These are phyloP conservation scores for Przewalskia tangutica DNA, from an alignment of 257 asterid genomes.

Conservation along the genomic window DNA sequence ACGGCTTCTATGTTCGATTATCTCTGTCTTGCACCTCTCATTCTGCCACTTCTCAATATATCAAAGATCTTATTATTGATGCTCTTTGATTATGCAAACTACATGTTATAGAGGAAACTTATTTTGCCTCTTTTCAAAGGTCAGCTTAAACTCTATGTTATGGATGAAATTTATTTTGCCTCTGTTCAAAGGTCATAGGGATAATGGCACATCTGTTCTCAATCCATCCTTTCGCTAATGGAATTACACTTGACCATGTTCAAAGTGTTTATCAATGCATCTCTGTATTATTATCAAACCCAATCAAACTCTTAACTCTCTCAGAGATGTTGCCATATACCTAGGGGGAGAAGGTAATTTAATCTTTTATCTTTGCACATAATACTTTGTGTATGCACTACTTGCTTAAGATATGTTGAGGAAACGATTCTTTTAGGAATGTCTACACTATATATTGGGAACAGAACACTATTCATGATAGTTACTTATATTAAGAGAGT, in stretches of 20 bases:
- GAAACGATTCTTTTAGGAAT: not conserved
- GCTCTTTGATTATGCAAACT: not conserved
- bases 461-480: not conserved
- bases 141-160: not conserved
- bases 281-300: not conserved
- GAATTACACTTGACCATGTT: not conserved
- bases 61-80: not conserved
- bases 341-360: not conserved
- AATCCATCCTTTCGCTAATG: not conserved
- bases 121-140: not conserved
- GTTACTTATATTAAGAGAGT: too few species aligned
- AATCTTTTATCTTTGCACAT: not conserved
- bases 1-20: not conserved
- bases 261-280: not conserved
- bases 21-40: not conserved
- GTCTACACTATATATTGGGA: not conserved
- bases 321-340: not conserved
- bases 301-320: not conserved
- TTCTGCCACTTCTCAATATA: not conserved
- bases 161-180: not conserved
- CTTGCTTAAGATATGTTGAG: not conserved
- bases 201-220: not conserved
- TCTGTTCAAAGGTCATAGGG: not conserved
- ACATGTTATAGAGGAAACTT: not conserved
- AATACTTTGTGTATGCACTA: not conserved